Evolutionary conservation across 352 stramenopile genomes (phyloP).

Genomic region (Globisporangium iwayamae): DNA sequence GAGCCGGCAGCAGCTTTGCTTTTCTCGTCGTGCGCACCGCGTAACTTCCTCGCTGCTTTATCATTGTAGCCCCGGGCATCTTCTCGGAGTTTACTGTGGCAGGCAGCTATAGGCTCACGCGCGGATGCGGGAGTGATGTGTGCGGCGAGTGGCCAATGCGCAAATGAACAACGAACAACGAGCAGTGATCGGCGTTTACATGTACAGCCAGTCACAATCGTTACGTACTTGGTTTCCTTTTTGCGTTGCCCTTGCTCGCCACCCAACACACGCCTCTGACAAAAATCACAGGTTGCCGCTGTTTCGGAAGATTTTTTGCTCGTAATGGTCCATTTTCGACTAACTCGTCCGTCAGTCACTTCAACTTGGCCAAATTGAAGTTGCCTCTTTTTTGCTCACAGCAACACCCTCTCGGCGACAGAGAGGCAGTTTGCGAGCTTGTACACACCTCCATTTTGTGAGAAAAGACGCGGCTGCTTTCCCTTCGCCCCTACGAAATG

Average conservation of each 20-base stretch:
- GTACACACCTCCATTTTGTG: background rate
- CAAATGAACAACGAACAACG: slow-evolving; percentile 5
- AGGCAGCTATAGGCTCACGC: background rate
- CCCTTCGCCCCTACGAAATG: background rate
- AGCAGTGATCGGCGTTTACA: background rate
- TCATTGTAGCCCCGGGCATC: background rate
- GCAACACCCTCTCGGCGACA: background rate
- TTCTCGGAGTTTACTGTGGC: background rate
- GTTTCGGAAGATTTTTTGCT: background rate
- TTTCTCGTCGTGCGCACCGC: slow-evolving; percentile 2
- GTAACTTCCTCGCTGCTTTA: slow-evolving; percentile 6
- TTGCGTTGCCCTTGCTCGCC: background rate
- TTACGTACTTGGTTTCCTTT: slow-evolving; percentile 3
- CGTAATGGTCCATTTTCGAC: slow-evolving; percentile 4
- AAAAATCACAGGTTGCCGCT: background rate
- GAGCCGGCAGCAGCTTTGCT: background rate
- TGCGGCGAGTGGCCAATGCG: slow-evolving; percentile 3
- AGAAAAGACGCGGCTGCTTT: background rate
- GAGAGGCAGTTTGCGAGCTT: slow-evolving; percentile 6
- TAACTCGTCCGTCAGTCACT: background rate
- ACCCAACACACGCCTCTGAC: background rate
- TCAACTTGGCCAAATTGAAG: slow-evolving; percentile 14
- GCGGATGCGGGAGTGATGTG: background rate
- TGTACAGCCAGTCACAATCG: background rate
- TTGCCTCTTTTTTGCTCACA: background rate